Evolutionary conservation across 352 stramenopile genomes (phyloP).

Genomic region (Globisporangium perplexum): DNA sequence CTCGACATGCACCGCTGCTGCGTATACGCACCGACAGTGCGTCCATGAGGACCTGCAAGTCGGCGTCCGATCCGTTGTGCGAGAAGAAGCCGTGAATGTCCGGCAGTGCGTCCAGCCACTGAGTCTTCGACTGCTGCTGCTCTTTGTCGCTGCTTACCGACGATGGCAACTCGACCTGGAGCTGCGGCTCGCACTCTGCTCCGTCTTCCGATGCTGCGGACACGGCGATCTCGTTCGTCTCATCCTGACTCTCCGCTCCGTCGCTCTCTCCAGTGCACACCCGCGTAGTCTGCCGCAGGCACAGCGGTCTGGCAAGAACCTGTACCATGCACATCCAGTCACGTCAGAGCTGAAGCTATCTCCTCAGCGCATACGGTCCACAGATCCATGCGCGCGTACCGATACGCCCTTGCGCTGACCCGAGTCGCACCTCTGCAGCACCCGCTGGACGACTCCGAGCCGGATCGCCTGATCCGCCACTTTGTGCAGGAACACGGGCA

Average conservation of each 20-base stretch:
- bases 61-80: constrained; percentile 1
- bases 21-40: constrained; percentile 2
- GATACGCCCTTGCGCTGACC: background rate
- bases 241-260: too few species aligned
- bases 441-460: constrained; percentile 29
- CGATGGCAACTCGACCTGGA: background rate
- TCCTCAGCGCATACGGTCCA: background rate
- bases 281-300: background rate
- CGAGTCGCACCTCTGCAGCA: constrained; percentile 21
- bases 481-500: constrained; percentile 27
- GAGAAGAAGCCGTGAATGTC: constrained; percentile 14
- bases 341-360: background rate
- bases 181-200: background rate
- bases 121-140: background rate
- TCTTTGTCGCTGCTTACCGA: background rate
- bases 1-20: background rate
- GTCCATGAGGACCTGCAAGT: constrained; percentile 5
- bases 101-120: constrained; percentile 6
- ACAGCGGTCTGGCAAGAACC: background rate
- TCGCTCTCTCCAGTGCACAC: background rate
- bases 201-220: background rate
- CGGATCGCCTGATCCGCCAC: constrained; percentile 20
- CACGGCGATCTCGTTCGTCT: background rate
- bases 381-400: background rate
- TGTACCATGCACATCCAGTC: background rate